A percentile compares a stretch with the other conserved stretches of the same genome.
These are phyloP conservation scores for Penicillium canescens DNA, from an alignment of 495 filamentous ascomycete species.

Conservation along the genomic window DNA sequence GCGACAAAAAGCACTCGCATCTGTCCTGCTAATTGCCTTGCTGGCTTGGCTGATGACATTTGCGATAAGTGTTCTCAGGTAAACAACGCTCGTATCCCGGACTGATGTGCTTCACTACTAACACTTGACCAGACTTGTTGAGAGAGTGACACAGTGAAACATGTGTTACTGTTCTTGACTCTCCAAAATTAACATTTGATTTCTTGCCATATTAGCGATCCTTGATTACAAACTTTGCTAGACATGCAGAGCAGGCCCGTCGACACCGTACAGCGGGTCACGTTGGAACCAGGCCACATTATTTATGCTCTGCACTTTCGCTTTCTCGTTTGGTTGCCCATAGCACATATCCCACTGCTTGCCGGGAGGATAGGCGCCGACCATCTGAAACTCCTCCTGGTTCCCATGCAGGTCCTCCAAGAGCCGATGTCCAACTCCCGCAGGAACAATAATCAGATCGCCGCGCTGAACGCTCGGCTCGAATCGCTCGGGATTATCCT, in stretches of 20 bases:
- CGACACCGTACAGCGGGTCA: constrained; percentile 61
- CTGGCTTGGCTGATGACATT: constrained; percentile 91
- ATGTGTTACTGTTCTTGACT: not conserved
- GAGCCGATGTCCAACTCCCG: constrained; percentile 64
- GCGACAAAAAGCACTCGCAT: constrained; percentile 75
- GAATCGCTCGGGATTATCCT: constrained; percentile 58
- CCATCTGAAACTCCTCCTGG: constrained; percentile 57
- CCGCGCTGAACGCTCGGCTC: constrained; percentile 56
- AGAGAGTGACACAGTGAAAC: constrained; percentile 57
- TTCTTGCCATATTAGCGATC: not conserved
- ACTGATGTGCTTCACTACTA: constrained; percentile 15
- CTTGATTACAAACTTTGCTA: constrained; percentile 12
- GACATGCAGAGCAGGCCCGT: constrained; percentile 51
- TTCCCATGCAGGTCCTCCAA: constrained; percentile 53
- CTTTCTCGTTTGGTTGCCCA: constrained; percentile 53
- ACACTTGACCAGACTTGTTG: constrained; percentile 56
- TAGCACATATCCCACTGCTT: constrained; percentile 72
- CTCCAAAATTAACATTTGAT: not conserved
- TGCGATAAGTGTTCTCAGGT: constrained; percentile 83
- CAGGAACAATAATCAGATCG: constrained; percentile 66
- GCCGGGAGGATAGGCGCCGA: constrained; percentile 62
- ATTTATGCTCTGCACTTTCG: constrained; percentile 46
- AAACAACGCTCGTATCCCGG: constrained; percentile 10
- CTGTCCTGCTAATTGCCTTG: constrained; percentile 78
- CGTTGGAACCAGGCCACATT: constrained; percentile 54